These are phyloP conservation scores for Xenoacremonium recifei DNA, from an alignment of 2,329 filamentous ascomycete genomes.

Conservation along the genomic window DNA sequence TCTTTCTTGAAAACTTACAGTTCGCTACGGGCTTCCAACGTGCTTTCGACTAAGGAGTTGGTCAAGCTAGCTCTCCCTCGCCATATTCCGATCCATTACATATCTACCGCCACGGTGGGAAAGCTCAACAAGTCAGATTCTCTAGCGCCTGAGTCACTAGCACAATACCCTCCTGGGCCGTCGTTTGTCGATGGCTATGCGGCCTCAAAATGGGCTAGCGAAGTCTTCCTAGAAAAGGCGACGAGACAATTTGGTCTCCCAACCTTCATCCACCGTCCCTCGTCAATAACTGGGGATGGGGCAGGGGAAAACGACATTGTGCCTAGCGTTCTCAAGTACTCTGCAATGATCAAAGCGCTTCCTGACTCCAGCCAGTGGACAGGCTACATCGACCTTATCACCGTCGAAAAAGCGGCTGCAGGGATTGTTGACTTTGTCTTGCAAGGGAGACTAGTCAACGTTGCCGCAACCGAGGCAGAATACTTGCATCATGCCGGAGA, in stretches of 20 bases:
- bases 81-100: slow-evolving; percentile 32
- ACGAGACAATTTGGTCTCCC: slow-evolving; percentile 3
- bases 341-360: neutral
- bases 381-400: neutral
- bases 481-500: neutral
- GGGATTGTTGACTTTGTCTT: neutral
- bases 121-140: neutral
- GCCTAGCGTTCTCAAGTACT: neutral
- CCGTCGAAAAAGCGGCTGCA: neutral
- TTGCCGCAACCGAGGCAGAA: neutral
- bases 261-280: slow-evolving; percentile 13
- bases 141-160: neutral
- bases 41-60: slow-evolving; percentile 28
- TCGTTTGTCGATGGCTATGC: slow-evolving; percentile 27
- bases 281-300: neutral
- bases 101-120: slow-evolving; percentile 25
- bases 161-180: slow-evolving; percentile 1
- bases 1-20: slow-evolving; percentile 32
- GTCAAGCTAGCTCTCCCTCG: slow-evolving; percentile 9
- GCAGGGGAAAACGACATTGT: neutral
- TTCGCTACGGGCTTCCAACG: slow-evolving; percentile 25
- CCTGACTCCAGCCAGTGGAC: neutral
- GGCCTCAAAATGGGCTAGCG: slow-evolving; percentile 33
- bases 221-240: slow-evolving; percentile 28
- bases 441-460: neutral